Percentiles rank a stretch among this genome's conserved stretches.
Conservation (phyloP, 257 asterid species). For the Solanum peruvianum region DNA sequence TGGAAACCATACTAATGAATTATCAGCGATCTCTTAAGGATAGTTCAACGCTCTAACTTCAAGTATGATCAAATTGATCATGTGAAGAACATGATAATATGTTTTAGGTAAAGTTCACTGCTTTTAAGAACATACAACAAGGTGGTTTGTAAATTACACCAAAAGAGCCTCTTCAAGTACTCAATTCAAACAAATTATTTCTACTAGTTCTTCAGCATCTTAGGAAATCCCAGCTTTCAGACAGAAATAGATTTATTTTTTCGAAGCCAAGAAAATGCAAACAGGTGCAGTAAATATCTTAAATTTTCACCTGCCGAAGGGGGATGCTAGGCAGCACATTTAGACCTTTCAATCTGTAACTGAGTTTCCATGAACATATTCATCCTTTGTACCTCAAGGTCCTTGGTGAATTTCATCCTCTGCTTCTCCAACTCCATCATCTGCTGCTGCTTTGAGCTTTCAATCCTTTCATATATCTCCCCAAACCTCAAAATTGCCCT, state of each 20-base stretch:
- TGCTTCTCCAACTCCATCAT: constrained; percentile 69
- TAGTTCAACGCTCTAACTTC: neutral
- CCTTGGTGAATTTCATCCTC: constrained; percentile 67
- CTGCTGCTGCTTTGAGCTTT: constrained; percentile 53
- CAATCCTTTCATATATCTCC: constrained; percentile 56
- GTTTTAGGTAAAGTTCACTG: neutral
- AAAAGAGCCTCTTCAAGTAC: neutral
- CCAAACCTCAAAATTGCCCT: constrained; percentile 56
- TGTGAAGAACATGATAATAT: neutral
- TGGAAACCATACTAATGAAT: neutral
- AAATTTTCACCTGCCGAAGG: constrained; percentile 4
- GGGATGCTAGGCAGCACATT: neutral
- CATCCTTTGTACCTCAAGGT: constrained; percentile 71
- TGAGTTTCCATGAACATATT: constrained; percentile 66
- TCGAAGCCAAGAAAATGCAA: neutral
- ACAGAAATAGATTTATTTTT: neutral
- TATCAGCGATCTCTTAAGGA: neutral
- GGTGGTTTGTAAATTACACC: neutral
- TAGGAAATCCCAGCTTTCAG: neutral
- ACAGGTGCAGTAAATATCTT: neutral
- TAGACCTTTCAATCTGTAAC: constrained; percentile 39
- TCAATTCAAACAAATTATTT: neutral
- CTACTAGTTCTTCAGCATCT: neutral
- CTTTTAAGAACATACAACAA: neutral
- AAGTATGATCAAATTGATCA: neutral